Evolutionary conservation across 768 basidiomycete species (phyloP).

Genomic region (Gloeopeniophorella convolvens): DNA sequence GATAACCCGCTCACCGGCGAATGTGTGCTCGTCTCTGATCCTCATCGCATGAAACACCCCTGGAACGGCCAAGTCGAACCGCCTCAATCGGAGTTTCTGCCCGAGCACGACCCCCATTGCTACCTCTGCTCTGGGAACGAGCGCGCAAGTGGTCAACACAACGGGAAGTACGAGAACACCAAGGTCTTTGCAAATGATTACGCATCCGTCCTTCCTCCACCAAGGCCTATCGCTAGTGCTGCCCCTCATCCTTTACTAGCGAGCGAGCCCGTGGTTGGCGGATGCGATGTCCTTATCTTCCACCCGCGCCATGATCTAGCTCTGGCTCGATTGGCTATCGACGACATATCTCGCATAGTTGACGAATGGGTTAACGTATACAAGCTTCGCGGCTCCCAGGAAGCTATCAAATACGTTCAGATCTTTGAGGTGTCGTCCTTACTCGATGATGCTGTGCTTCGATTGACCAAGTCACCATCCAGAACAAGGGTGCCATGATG

Average conservation of each 20-base stretch:
- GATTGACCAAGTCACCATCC: neutral
- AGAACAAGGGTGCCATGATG: constrained; percentile 95
- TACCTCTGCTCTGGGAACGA: constrained; percentile 86
- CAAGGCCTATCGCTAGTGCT: constrained; percentile 45
- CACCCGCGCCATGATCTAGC: constrained; percentile 85
- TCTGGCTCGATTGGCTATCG: constrained; percentile 52
- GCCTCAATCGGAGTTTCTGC: constrained; percentile 45
- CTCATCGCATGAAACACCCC: constrained; percentile 84
- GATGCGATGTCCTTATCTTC: constrained; percentile 83
- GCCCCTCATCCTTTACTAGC: constrained; percentile 55
- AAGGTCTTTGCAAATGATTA: constrained; percentile 79
- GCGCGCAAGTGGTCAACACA: constrained; percentile 63
- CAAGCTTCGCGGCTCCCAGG: constrained; percentile 46
- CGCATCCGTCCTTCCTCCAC: constrained; percentile 65
- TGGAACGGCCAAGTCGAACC: constrained; percentile 86
- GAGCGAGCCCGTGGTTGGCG: constrained; percentile 65
- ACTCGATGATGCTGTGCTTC: neutral
- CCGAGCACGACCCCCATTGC: constrained; percentile 63
- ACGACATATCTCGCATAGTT: constrained; percentile 60
- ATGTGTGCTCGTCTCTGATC: constrained; percentile 69
- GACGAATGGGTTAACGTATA: constrained; percentile 71
- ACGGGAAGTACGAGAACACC: constrained; percentile 61
- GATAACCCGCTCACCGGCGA: constrained; percentile 78
- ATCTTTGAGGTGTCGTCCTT: constrained; percentile 68
- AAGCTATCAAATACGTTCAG: constrained; percentile 76